Base-by-base conservation (phyloP, 768 basidiomycete genomes). In the Daedaleopsis nitida region DNA sequence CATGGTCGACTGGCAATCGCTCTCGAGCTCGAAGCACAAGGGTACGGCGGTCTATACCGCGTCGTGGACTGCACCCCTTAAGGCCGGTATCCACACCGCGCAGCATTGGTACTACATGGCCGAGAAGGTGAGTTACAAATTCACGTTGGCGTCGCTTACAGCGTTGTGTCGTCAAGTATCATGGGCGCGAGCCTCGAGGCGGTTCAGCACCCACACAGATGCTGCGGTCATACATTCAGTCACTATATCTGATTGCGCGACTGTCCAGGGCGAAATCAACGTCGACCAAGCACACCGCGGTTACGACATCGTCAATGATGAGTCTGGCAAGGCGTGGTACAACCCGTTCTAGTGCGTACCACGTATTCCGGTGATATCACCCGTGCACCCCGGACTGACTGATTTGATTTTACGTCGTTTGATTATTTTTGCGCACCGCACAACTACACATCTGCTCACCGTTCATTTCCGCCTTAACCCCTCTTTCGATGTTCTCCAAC, bases 71-170 rank as follows among this genome's bases (percentile, higher is more conserved):
- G 94, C 95, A 0, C 95, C 94, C 17, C 77, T 94, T 60, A 91
- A 91, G 71, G 81, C 91, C 21, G 94, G 94, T n/a, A 82, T 96
- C 10, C 94, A 96, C 73, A 88, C 90, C 9, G 89, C 88, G 43
- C 94, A 97, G 69, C 88, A 92, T 69, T 96, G 92, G 91, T 94
- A 96, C 75, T 96, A 95, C 76, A 92, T 96, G 90, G 94, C 84
- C 52, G 89, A 92, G 78, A 96, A 92, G 81, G 92, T 87, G 55
- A 9, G 66, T 52, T 27, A 13, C 21, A 6, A 49, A 23, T 24
- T 32, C 7, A 32, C 7, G 27, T 32, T 32, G 27, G 27, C 27
- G 3, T 32, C 27, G 27, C 7, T 32, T 32, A 32, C 27, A 7
- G 23, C 42, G 57, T 45, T 51, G 27, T 45, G 17, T 48, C 45